These are phyloP conservation scores for Liquidambar formosana DNA, from an alignment of 164 flowering plant species.

Conservation along the genomic window DNA sequence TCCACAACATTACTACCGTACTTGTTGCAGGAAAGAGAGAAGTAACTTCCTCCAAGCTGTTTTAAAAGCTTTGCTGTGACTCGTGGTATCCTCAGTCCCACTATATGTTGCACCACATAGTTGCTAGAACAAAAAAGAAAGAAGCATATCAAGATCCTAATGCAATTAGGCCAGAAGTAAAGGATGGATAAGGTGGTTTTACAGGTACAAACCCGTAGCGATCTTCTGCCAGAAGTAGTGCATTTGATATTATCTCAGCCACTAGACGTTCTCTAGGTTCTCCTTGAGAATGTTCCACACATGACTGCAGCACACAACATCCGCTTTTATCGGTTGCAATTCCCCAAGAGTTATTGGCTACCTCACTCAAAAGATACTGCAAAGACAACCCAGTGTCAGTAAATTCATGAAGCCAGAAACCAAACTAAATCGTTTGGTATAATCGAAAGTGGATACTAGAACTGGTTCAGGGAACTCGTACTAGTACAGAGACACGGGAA, in stretches of 20 bases:
- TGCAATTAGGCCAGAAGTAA: background rate
- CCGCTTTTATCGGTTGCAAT: slow-evolving; percentile 42
- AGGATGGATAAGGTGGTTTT: background rate
- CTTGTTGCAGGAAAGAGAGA: slow-evolving; percentile 38
- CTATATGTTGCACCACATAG: slow-evolving; percentile 48
- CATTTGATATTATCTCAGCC: slow-evolving; percentile 27
- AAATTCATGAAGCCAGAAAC: background rate
- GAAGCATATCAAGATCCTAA: background rate
- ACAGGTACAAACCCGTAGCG: slow-evolving; percentile 35
- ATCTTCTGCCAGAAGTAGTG: slow-evolving; percentile 32
- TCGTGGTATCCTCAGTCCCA: slow-evolving; percentile 22
- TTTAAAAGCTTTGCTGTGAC: slow-evolving; percentile 22
- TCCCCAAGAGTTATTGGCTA: slow-evolving; percentile 26
- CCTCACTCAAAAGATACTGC: slow-evolving; percentile 35
- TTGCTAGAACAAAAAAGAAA: slow-evolving; percentile 25
- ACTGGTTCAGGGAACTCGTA: background rate
- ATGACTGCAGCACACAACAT: slow-evolving; percentile 41
- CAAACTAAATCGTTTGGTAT: background rate
- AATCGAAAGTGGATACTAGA: background rate
- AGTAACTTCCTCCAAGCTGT: slow-evolving; percentile 33
- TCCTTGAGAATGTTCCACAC: slow-evolving; percentile 26
- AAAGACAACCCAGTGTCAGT: slow-evolving; percentile 6
- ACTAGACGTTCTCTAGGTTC: slow-evolving; percentile 23
- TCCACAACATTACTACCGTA: slow-evolving; percentile 63
- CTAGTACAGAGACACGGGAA: background rate